Evolutionary conservation across 306 rosid genomes (phyloP).

Genomic region (Vicia sativa): DNA sequence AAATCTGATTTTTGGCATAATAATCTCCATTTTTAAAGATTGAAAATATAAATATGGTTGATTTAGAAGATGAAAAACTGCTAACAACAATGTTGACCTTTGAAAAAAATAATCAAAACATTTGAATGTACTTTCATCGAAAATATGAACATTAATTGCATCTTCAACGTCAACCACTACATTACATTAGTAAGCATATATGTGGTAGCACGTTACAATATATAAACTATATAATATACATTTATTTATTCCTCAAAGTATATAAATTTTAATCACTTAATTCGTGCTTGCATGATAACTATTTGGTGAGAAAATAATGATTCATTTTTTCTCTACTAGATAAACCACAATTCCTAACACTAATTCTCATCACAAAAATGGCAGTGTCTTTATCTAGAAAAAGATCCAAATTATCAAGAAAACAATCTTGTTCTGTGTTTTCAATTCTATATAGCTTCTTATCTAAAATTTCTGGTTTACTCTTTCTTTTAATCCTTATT

Average conservation of each 20-base stretch:
- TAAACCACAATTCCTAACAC: conserved; percentile 40
- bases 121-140: conserved; percentile 9
- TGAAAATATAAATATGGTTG: background rate
- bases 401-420: conserved; percentile 50
- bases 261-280: background rate
- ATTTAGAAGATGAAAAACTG: background rate
- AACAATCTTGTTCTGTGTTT: conserved; percentile 36
- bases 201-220: conserved; percentile 13
- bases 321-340: conserved; percentile 31
- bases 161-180: conserved; percentile 10
- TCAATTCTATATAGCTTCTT: conserved; percentile 41
- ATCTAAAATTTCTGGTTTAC: conserved; percentile 45
- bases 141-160: background rate
- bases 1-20: background rate
- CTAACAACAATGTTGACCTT: conserved; percentile 2
- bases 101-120: conserved; percentile 8
- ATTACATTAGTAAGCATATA: background rate
- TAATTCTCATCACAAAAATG: conserved; percentile 43
- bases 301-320: conserved; percentile 20
- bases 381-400: conserved; percentile 50
- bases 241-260: background rate
- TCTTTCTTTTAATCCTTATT: conserved; percentile 56
- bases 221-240: conserved; percentile 4
- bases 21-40: background rate
- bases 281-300: conserved; percentile 62